Evolutionary conservation across 1,139 yeast species (phyloP).

Genomic region (Suhomyces atakaporum): DNA sequence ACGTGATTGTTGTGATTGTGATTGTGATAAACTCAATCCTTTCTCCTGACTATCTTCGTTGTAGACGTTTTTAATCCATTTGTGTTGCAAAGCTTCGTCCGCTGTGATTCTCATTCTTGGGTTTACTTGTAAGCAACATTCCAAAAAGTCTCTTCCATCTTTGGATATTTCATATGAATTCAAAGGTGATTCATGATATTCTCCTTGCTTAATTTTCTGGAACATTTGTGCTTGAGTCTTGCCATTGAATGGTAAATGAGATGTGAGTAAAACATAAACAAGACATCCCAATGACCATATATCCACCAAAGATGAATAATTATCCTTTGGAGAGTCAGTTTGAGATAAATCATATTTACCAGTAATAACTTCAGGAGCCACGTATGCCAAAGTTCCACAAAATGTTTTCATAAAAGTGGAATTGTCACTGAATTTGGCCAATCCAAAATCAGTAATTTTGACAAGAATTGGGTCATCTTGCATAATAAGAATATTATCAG

Average conservation of each 20-base stretch:
- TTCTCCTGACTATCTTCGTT: slow-evolving; percentile 36
- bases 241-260: slow-evolving; percentile 92
- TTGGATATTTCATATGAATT: slow-evolving; percentile 64
- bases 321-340: slow-evolving; percentile 25
- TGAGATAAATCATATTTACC: slow-evolving; percentile 57
- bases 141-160: slow-evolving; percentile 69
- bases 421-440: slow-evolving; percentile 78
- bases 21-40: slow-evolving; percentile 66
- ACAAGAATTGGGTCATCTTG: slow-evolving; percentile 88
- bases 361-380: slow-evolving; percentile 91
- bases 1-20: slow-evolving; percentile 65
- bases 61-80: slow-evolving; percentile 52
- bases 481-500: slow-evolving; percentile 87
- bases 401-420: slow-evolving; percentile 83
- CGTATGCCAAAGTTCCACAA: slow-evolving; percentile 87
- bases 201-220: slow-evolving; percentile 71
- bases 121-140: slow-evolving; percentile 68
- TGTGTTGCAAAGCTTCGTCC: slow-evolving; percentile 66
- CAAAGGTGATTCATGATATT: slow-evolving; percentile 78
- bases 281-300: slow-evolving; percentile 92
- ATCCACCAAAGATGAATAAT: slow-evolving; percentile 86
- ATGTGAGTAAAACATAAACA: slow-evolving; percentile 84
- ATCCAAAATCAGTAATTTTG: slow-evolving; percentile 90
- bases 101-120: slow-evolving; percentile 74
- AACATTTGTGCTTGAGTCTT: slow-evolving; percentile 85